Conservation (phyloP, 2,329 filamentous ascomycete genomes). For the Pyrenophora teres region DNA sequence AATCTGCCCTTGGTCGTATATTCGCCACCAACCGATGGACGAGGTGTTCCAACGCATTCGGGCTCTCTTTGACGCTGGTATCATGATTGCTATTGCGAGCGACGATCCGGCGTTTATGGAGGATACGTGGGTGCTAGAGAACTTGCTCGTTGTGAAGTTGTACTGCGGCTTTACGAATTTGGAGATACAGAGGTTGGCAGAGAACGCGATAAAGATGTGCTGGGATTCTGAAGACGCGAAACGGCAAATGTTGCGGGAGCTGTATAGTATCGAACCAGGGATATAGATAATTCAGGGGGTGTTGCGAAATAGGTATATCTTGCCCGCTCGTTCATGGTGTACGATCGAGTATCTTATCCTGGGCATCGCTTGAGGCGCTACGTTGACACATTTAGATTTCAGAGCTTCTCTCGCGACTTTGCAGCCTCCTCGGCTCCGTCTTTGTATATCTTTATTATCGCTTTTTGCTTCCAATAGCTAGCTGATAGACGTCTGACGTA, state of each 20-base stretch:
- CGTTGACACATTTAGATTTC: no score
- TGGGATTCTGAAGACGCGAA: constrained; percentile 49
- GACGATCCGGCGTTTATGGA: constrained; percentile 58
- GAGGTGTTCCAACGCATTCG: constrained; percentile 43
- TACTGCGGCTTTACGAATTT: constrained; percentile 49
- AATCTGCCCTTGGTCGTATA: constrained; percentile 51
- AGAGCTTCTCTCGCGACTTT: no score
- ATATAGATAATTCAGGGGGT: neutral
- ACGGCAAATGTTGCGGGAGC: neutral
- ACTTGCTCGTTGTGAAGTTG: constrained; percentile 52
- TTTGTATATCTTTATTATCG: no score
- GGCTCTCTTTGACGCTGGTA: constrained; percentile 50
- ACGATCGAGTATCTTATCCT: no score
- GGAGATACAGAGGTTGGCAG: constrained; percentile 52
- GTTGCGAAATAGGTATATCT: no score
- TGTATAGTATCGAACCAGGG: neutral
- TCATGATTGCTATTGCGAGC: constrained; percentile 9
- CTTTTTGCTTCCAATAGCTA: no score
- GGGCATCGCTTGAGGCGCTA: no score
- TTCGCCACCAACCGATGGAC: constrained; percentile 46
- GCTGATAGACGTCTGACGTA: no score
- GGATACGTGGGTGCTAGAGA: constrained; percentile 56
- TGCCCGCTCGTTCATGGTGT: no score
- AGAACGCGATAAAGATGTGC: constrained; percentile 54
- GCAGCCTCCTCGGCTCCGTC: no score